Evolutionary conservation across 441 rosid genomes (phyloP), one percentile per base, ranked within the genome.

Genomic region (Bocquillonia castaneifolia): DNA sequence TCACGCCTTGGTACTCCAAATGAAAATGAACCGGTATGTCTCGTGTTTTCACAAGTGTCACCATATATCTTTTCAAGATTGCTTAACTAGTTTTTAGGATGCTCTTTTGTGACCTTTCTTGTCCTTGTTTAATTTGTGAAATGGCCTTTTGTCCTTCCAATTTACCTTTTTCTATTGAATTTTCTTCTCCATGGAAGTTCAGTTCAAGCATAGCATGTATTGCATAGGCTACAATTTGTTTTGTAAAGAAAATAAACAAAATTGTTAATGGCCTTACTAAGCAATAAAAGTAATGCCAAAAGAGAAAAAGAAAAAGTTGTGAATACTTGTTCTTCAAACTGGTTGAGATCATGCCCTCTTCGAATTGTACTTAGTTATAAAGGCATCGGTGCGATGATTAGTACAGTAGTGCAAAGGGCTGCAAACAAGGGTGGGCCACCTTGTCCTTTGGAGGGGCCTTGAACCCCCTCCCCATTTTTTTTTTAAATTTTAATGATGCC

Each of bases 21-120:
- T 66, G 90, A 70, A 72, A 73, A 68, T 26, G 97, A 94, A 67
- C 97, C 96, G 31, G 99, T 93, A 82, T 73, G 90, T 81, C 64
- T 55, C 34, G 25, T 71, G 34, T 56, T 67, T 15, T 63, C 9
- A 23, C 10, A 34, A 29, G 20, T 62, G 36, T 53, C 22, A 15
- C 63, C 66, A 31, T 37, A 51, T 65, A 59, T 54, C 2, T 40
- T 62, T n/a, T 52, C 31, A 45, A 22, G 63, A 8, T 17, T 69
- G 59, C 40, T 64, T 22, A 31, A 29, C 32, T 61, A 28, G 34
- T 60, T 25, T 23, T 25, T 6, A 44, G 29, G 13, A 10, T 22
- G 36, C 18, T 44, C 26, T 52, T 70, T 14, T 29, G 14, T 39
- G 26, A 51, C 39, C 20, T 26, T 50, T 34, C 59, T 5, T 23